Percentiles rank a stretch among this genome's conserved stretches.
phyloP scores from a whole-genome alignment of 306 rosid species.

The Dalbergia cochinchinensis region DNA sequence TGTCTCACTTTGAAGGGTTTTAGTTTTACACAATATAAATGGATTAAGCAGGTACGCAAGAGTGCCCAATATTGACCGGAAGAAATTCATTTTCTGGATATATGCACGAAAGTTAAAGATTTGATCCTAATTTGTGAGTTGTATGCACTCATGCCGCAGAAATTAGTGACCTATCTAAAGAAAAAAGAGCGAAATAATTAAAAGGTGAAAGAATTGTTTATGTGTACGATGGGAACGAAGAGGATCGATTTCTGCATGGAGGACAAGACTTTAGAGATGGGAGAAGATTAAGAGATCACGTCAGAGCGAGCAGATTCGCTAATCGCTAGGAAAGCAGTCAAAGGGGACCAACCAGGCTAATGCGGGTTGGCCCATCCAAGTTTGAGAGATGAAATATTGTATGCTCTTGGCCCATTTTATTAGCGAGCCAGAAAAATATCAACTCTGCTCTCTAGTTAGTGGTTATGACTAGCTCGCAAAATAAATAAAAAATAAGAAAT shows the following conservation, averaged over 20 bases:
- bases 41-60: background rate
- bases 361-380: too few species aligned
- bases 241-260: conserved; percentile 28
- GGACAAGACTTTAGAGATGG: background rate
- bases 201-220: background rate
- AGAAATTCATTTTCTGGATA: background rate
- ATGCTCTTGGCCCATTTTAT: too few species aligned
- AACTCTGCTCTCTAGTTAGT: too few species aligned
- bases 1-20: too few species aligned
- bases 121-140: background rate
- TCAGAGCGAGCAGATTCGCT: conserved; percentile 22
- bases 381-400: too few species aligned
- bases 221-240: background rate
- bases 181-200: background rate
- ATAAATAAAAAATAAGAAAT: too few species aligned
- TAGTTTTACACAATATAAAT: background rate
- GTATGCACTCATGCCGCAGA: background rate
- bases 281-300: conserved; percentile 18
- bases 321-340: too few species aligned
- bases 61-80: background rate
- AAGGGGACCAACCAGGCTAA: too few species aligned
- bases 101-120: background rate
- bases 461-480: too few species aligned
- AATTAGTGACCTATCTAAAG: background rate
- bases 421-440: too few species aligned